These are phyloP conservation scores for Lithohypha guttulata DNA, from an alignment of 2,329 filamentous ascomycete genomes.

Conservation along the genomic window DNA sequence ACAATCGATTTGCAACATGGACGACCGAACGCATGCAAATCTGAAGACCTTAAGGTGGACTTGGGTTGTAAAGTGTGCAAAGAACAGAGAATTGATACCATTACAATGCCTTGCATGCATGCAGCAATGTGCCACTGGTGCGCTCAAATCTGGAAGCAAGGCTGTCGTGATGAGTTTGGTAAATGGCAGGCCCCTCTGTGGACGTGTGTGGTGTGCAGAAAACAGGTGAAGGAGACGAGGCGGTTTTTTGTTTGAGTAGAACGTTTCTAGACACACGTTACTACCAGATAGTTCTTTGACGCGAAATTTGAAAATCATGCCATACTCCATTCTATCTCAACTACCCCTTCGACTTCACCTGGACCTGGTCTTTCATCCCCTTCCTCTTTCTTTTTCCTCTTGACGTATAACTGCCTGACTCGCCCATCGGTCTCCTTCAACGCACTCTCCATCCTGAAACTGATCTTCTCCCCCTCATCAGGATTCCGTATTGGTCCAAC, in stretches of 20 bases:
- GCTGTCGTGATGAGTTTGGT: not conserved
- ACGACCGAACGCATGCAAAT: constrained; percentile 10
- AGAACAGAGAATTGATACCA: constrained; percentile 20
- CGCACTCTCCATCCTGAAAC: constrained; percentile 39
- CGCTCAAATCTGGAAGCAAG: constrained; percentile 9
- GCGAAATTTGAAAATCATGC: not conserved
- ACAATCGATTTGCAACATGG: constrained; percentile 18
- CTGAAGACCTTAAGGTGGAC: constrained; percentile 17
- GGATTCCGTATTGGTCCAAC: constrained; percentile 40
- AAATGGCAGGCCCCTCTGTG: not conserved
- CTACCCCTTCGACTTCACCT: constrained; percentile 5
- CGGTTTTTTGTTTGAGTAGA: constrained; percentile 3
- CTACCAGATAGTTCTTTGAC: not conserved
- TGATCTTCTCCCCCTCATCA: constrained; percentile 40
- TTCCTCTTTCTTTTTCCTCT: constrained; percentile 13
- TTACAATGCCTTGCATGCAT: constrained; percentile 21
- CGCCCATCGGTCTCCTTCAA: constrained; percentile 31
- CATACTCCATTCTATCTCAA: constrained; percentile 7
- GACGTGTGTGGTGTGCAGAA: constrained; percentile 4
- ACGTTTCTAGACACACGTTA: not conserved
- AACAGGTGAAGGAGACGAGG: constrained; percentile 2
- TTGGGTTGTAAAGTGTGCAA: constrained; percentile 19
- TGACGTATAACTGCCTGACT: constrained; percentile 48
- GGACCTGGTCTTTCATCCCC: not conserved
- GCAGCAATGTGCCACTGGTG: constrained; percentile 21